Base-by-base conservation (phyloP, 2,329 filamentous ascomycete species). In the Pseudonectria buxi region DNA sequence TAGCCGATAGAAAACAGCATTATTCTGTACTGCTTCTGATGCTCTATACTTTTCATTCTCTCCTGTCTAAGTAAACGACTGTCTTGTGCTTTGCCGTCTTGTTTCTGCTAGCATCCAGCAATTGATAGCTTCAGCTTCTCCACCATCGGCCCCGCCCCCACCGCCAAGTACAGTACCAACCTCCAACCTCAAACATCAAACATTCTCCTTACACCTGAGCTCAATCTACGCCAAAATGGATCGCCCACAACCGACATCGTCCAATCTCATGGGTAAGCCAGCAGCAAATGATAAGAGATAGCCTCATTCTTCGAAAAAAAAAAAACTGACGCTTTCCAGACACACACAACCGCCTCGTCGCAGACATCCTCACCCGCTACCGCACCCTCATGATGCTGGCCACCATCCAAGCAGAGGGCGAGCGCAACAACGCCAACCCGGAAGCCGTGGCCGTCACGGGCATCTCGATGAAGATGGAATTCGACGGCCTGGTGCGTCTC, bases 381-480 rank as follows among this genome's bases (percentile, higher is more conserved):
- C 61, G 63, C 37, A 59, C 58, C 22, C 61, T 68, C 30, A 64
- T 65, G 53, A 60, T 64, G 55, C 56, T 66, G 10, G 62, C 64
- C 32, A 68, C 65, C 22, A 57, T 63, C 26, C 64, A 67, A 26
- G 63, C 61, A 13, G 57, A 63, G 15, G 60, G 54, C 31, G 63
- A 65, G 37, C 53, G 55, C 25, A 56, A 56, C 41, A 62, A 58
- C 36, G 58, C 59, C 39, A 63, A 61, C 36, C 63, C 64, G 0
- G 59, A 66, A 34, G 56, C 61, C 41, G 62, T 66, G 38, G 61
- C 64, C 32, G 64, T 67, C 22, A 56, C 60, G 4, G 61, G 63
- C 28, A 61, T 68, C 22, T 62, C 63, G 26, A 65, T 67, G 55
- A 63, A 65, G 50, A 62, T 64, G 47, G 64, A 68, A 34, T 68